Percentiles rank a stretch among this genome's conserved stretches.
Evolutionary conservation across 495 filamentous ascomycete species (phyloP).

Genomic region (Trichoderma erinaceum): DNA sequence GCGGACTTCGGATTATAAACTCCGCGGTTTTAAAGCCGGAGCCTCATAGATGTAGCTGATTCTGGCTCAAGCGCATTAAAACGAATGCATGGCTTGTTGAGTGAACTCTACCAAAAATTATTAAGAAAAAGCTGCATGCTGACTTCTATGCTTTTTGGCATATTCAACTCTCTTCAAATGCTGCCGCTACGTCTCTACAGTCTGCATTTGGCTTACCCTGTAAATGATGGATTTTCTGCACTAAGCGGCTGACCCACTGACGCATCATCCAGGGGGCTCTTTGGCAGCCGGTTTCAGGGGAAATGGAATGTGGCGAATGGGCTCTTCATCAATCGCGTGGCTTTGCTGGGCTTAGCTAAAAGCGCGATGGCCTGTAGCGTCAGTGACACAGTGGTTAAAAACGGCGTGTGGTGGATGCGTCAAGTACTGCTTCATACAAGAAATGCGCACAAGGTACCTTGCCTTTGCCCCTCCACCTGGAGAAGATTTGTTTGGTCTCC

Average conservation of each 20-base stretch:
- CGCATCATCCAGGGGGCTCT: slow-evolving; percentile 1
- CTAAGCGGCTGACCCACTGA: background rate
- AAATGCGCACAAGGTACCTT: background rate
- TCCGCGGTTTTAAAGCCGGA: background rate
- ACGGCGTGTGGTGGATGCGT: background rate
- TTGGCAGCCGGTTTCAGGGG: slow-evolving; percentile 7
- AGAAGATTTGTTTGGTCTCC: background rate
- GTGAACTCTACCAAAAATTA: background rate
- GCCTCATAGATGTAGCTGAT: background rate
- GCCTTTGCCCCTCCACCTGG: slow-evolving; percentile 1
- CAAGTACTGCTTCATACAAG: background rate
- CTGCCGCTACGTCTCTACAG: no score
- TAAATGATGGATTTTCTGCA: background rate
- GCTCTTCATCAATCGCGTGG: background rate
- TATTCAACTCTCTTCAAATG: no score
- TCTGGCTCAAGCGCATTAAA: background rate
- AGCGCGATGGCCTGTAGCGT: background rate
- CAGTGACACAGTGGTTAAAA: background rate
- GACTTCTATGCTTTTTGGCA: no score
- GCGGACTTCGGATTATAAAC: slow-evolving; percentile 1
- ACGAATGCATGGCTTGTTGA: background rate
- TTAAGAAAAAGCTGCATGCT: background rate
- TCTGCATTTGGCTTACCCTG: background rate
- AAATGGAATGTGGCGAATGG: slow-evolving; percentile 6
- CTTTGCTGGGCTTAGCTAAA: background rate